Conservation (phyloP, 106 monocot genomes). For the Cymbidium sinense region DNA sequence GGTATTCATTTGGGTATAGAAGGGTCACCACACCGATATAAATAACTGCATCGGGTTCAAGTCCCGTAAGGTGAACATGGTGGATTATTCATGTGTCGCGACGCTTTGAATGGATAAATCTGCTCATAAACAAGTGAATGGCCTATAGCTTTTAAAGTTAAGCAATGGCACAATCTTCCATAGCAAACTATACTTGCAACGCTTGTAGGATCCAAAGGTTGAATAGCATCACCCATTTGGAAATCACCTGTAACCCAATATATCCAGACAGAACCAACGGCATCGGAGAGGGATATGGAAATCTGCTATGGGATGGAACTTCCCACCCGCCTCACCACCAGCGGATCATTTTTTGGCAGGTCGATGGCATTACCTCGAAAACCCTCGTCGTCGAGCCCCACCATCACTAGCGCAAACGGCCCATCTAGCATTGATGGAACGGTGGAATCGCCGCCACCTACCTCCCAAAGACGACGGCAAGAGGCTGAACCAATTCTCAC, state of each 20-base stretch:
- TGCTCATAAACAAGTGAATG: too few species aligned
- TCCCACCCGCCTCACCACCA: conserved; percentile 44
- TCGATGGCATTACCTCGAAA: conserved; percentile 66
- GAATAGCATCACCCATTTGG: too few species aligned
- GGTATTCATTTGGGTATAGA: too few species aligned
- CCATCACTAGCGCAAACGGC: conserved; percentile 66
- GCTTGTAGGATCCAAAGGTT: too few species aligned
- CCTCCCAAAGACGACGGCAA: neutral
- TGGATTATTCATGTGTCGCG: conserved; percentile 83
- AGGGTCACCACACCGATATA: too few species aligned
- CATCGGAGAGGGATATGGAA: conserved; percentile 51
- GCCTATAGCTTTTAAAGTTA: too few species aligned
- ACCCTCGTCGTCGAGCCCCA: conserved; percentile 29
- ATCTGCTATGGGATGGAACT: conserved; percentile 83
- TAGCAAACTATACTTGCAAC: too few species aligned
- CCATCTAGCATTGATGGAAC: conserved; percentile 66
- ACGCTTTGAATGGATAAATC: too few species aligned
- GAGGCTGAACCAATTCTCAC: too few species aligned
- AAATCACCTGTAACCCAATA: too few species aligned
- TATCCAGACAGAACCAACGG: conserved; percentile 61
- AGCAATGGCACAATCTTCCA: too few species aligned
- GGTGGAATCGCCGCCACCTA: neutral
- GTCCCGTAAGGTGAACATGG: conserved; percentile 80
- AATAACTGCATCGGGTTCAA: too few species aligned
- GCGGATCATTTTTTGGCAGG: conserved; percentile 56